Percentiles rank a stretch among this genome's conserved stretches.
Conservation (phyloP, 495 filamentous ascomycete genomes). For the Penicillium lividum region DNA sequence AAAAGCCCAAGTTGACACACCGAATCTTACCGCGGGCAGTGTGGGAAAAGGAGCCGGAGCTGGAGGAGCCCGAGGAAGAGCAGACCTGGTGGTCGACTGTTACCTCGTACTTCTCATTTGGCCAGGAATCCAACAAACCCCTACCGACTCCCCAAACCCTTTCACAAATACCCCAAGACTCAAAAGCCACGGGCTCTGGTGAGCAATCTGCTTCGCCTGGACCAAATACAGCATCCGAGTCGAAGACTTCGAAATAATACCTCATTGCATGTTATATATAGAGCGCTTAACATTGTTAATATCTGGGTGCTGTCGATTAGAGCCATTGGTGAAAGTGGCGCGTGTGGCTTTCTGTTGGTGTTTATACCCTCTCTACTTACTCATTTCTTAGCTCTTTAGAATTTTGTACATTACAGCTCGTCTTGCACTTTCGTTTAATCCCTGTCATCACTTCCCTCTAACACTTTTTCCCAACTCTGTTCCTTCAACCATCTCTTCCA, state of each 20-base stretch:
- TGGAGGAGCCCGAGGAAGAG: conserved; percentile 25
- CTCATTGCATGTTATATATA: neutral
- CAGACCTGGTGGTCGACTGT: conserved; percentile 37
- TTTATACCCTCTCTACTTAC: conserved; percentile 11
- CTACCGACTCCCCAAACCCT: neutral
- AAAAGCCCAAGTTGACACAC: conserved; percentile 25
- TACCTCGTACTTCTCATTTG: conserved; percentile 35
- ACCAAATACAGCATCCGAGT: neutral
- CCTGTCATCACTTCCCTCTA: neutral
- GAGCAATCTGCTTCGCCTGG: neutral
- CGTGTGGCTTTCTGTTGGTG: neutral
- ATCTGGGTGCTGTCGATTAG: neutral
- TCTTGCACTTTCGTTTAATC: neutral
- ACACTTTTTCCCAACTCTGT: neutral
- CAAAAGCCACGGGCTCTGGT: neutral
- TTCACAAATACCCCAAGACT: conserved; percentile 8
- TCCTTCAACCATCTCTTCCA: too few relatives aligned
- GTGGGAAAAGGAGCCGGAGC: conserved; percentile 44
- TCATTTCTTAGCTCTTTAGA: neutral
- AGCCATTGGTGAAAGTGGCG: neutral
- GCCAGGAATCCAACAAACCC: conserved; percentile 20
- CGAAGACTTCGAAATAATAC: neutral
- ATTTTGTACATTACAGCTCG: neutral
- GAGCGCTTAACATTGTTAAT: neutral
- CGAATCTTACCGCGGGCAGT: conserved; percentile 49